Conservation (phyloP, 495 filamentous ascomycete genomes). For the Thermochaetoides thermophila region DNA sequence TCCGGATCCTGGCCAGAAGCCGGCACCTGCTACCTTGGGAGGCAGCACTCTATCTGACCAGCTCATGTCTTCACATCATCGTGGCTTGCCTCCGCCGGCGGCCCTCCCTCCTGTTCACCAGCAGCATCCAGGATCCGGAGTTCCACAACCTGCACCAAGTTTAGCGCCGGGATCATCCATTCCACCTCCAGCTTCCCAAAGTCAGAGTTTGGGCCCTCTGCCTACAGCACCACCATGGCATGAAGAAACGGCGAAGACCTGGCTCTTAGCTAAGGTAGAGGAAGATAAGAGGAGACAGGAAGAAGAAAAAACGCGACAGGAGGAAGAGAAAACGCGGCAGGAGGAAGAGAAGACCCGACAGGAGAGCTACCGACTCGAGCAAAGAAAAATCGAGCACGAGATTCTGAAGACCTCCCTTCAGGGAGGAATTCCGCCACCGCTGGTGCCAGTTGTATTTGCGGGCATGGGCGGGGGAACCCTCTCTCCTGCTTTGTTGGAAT, state of each 20-base stretch:
- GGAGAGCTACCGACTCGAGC: constrained; percentile 61
- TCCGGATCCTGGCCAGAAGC: constrained; percentile 33
- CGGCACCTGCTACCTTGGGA: constrained; percentile 22
- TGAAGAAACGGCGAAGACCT: constrained; percentile 69
- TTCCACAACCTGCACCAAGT: constrained; percentile 15
- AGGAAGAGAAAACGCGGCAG: constrained; percentile 23
- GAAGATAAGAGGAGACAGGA: constrained; percentile 81
- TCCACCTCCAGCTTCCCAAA: constrained; percentile 24
- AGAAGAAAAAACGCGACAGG: constrained; percentile 76
- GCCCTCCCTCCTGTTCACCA: constrained; percentile 52
- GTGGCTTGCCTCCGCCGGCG: constrained; percentile 59
- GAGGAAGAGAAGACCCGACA: constrained; percentile 83
- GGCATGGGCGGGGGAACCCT: constrained; percentile 57
- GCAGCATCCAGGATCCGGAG: constrained; percentile 20
- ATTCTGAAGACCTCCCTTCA: constrained; percentile 71
- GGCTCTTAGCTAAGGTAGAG: constrained; percentile 70
- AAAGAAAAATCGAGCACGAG: constrained; percentile 61
- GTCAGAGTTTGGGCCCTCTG: constrained; percentile 36
- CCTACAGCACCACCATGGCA: constrained; percentile 59
- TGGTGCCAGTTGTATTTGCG: constrained; percentile 82
- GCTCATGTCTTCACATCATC: constrained; percentile 58
- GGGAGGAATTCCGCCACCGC: constrained; percentile 68
- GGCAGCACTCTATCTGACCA: constrained; percentile 28
- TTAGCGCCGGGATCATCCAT: constrained; percentile 18
- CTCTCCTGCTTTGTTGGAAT: constrained; percentile 45